phyloP scores from a whole-genome alignment of 106 monocot genomes.

The Dioscorea zingiberensis region DNA sequence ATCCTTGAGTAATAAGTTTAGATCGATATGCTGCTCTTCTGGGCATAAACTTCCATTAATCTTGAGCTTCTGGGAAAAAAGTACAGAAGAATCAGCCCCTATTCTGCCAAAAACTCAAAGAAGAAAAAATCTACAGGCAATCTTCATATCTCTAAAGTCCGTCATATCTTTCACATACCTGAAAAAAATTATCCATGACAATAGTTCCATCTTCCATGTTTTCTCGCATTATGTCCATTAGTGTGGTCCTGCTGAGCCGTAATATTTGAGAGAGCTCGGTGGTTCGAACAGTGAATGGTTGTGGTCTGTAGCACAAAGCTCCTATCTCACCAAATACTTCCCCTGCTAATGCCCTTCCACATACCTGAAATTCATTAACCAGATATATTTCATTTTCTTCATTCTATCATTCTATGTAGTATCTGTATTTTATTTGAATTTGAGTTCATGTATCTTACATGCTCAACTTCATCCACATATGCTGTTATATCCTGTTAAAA shows the following conservation, averaged over 20 bases:
- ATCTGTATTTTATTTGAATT: too few species aligned
- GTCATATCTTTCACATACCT: constrained; percentile 23
- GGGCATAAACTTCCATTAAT: constrained; percentile 6
- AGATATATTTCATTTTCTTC: too few species aligned
- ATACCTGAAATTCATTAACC: constrained; percentile 18
- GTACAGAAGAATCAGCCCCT: constrained; percentile 12
- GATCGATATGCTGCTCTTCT: constrained; percentile 2
- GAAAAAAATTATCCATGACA: constrained; percentile 54
- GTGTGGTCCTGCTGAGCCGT: constrained; percentile 30
- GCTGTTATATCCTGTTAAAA: constrained; percentile 39
- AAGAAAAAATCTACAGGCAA: too few species aligned
- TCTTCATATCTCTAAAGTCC: too few species aligned
- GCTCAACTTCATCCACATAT: constrained; percentile 18
- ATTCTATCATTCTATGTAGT: too few species aligned
- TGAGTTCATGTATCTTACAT: constrained; percentile 13
- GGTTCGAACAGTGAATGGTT: constrained; percentile 56
- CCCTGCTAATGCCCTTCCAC: constrained; percentile 27
- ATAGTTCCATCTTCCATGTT: constrained; percentile 35
- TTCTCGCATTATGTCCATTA: constrained; percentile 40
- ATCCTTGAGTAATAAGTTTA: constrained; percentile 5
- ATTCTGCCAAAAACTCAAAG: constrained; percentile 9
- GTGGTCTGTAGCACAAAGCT: constrained; percentile 43
- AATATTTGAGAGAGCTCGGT: constrained; percentile 60
- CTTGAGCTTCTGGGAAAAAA: constrained; percentile 30
- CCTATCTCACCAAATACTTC: constrained; percentile 69